Evolutionary conservation across 306 rosid species (phyloP).

Genomic region (Fragaria iinumae): DNA sequence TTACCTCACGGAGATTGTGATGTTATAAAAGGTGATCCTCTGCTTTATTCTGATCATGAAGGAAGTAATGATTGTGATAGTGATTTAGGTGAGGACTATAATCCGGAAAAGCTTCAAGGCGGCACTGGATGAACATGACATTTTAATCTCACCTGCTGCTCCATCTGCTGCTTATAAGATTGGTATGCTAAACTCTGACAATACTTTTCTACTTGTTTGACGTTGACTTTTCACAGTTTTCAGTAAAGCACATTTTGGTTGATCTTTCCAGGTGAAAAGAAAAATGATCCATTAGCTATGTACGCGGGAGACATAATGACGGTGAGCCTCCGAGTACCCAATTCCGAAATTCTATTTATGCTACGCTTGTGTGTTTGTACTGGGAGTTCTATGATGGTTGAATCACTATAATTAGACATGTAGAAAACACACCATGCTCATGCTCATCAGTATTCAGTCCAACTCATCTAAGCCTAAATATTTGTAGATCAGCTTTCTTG

Average conservation of each 20-base stretch:
- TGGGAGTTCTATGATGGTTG: conserved; percentile 7
- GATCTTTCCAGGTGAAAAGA: conserved; percentile 74
- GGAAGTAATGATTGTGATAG: conserved; percentile 26
- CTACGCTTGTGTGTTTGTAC: neutral
- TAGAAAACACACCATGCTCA: neutral
- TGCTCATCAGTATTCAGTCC: neutral
- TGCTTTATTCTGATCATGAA: conserved; percentile 19
- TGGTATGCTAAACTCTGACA: conserved; percentile 45
- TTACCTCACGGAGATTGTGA: conserved; percentile 8
- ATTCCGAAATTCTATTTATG: neutral
- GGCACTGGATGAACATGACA: conserved; percentile 77
- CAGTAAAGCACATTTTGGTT: conserved; percentile 19
- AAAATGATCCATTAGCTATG: conserved; percentile 91
- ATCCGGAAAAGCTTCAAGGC: conserved; percentile 81
- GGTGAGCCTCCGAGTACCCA: conserved; percentile 44
- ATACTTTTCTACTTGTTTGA: neutral
- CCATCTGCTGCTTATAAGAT: conserved; percentile 93
- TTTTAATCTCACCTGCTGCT: conserved; percentile 92
- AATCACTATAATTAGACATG: neutral
- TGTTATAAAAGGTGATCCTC: conserved; percentile 11
- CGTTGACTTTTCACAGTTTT: neutral
- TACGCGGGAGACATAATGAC: conserved; percentile 98
- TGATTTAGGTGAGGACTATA: conserved; percentile 86
- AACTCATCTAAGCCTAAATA: neutral
- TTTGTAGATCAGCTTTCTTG: neutral